Evolutionary conservation across 305 asterid species (phyloP), one percentile per base, ranked within the genome.

Genomic region (Ilex paraguariensis): DNA sequence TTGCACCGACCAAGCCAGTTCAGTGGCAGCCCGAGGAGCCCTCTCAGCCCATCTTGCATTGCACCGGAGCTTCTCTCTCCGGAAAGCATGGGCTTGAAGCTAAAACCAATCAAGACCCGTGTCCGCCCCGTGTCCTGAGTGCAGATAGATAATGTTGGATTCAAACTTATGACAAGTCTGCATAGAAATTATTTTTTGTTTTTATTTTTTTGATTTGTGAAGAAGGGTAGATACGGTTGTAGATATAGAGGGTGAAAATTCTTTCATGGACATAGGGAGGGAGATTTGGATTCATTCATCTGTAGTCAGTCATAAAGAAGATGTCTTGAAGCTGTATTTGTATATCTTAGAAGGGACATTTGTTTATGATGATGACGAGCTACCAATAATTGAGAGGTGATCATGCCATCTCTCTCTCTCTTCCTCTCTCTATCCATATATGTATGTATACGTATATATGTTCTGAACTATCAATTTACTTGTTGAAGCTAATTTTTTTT

Each of bases 11-110:
- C 87, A 1, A 73, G 69, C 66, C 84, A 72, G 73, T 63, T 78
- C 52, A 81, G 65, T 16, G 88, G 88, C 51, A 87, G 95, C 66
- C 95, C 94, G 5, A 73, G 87, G 75, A 85, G 95, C 63, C 94
- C 95, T 15, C 81, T 87, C 56, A 84, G 87, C 79, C 89, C 91
- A 10, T 67, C 85, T 31, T 79, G 90, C 57, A 87, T 87, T 55
- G 66, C 88, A 3, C 90, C 95, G 0, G 90, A 87, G 65, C 88
- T 87, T 64, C 88, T 87, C 55, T 85, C 90, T n/a, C 93, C 95
- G 13, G 86, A 87, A 75, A 87, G 87, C 84, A 87, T 87, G 95
- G 95, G 95, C 4, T 67, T 87, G 81, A 87, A 87, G 42, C 77
- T 87, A 4, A 87, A 85, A 66, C 95, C 95, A 28, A 87, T 87